Evolutionary conservation across 2,329 filamentous ascomycete genomes (phyloP).

Genomic region (Phialophora macrospora): DNA sequence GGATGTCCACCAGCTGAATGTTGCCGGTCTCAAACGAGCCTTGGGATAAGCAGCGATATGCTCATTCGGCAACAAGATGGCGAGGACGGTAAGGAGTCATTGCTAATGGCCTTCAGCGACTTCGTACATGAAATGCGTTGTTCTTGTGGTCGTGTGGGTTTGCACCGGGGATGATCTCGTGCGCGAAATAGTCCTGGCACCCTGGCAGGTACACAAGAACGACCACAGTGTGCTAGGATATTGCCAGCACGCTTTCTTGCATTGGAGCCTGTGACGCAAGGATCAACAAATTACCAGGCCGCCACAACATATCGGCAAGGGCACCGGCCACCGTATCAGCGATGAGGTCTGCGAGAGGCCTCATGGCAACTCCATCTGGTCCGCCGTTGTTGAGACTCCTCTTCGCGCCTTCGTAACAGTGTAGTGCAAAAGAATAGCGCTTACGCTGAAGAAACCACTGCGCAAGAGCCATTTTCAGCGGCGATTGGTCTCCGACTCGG

Average conservation of each 20-base stretch:
- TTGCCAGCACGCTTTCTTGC: not conserved
- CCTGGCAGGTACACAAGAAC: not conserved
- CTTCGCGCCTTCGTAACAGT: slow-evolving; percentile 21
- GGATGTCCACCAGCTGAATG: not conserved
- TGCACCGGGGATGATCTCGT: not conserved
- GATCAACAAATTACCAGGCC: not conserved
- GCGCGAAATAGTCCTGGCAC: not conserved
- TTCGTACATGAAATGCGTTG: not conserved
- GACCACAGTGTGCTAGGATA: not conserved
- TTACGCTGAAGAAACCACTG: slow-evolving; percentile 28
- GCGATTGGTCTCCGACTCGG: not conserved
- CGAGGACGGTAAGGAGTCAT: not conserved
- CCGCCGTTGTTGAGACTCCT: not conserved
- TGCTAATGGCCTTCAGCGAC: not conserved
- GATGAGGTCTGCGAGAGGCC: slow-evolving; percentile 21
- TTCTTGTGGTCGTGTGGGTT: not conserved
- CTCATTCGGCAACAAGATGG: not conserved
- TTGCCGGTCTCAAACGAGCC: not conserved
- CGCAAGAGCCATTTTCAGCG: slow-evolving; percentile 10
- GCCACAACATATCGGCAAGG: slow-evolving; percentile 2
- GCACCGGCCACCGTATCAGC: slow-evolving; percentile 6
- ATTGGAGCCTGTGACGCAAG: slow-evolving; percentile 18
- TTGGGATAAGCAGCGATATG: not conserved
- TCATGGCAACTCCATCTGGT: not conserved
- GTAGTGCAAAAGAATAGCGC: slow-evolving; percentile 27